Base-by-base conservation (phyloP, 2,329 filamentous ascomycete genomes). In the Aureobasidium lini region DNA sequence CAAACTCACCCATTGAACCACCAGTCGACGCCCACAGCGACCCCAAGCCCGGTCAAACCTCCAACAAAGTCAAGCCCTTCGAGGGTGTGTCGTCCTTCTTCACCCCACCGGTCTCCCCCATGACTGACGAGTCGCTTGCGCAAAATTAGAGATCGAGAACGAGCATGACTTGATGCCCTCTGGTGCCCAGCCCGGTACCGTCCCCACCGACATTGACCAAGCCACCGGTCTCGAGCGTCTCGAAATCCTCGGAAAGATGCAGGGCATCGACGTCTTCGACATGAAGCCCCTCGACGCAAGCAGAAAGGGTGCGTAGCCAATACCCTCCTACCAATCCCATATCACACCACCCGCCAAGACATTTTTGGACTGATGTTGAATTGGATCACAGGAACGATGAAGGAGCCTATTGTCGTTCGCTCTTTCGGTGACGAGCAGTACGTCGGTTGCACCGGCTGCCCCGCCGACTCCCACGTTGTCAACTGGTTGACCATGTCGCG, bases 241-340 rank as follows among this genome's bases (percentile, higher is more conserved):
- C 69, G 94, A 99, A 79, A 94, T 99, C 72, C 83, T 99, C 75
- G 94, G 94, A 79, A 99, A 99, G 86, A 96, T 97, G 88, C 90
- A 97, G 82, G 92, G 94, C 67, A 81, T 96, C 70, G 94, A 99
- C 74, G 82, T 97, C 74, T 99, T 99, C 81, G 92, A 99, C 80
- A 96, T 97, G 94, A 87, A 85, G 77, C 94, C 94, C 64, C 84
- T 99, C 69, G 94, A 97, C 75, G 82, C 93, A 65, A 94, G 88
- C 75, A 87, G 94, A 73, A 84, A 84, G 77, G 93, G 93, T 89
- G 81, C 66, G 80, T 71, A 50, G 2, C 44, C 8, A 6, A 23
- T 28, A 37, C 11, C 16, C 46, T 7, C 6, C 37, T 9, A 23
- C 23, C 23, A 29, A 16, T 28, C 37, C 9, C 11, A 46, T 29